phyloP scores from a whole-genome alignment of 2,329 filamentous ascomycete species.

The Ramichloridium luteum region DNA sequence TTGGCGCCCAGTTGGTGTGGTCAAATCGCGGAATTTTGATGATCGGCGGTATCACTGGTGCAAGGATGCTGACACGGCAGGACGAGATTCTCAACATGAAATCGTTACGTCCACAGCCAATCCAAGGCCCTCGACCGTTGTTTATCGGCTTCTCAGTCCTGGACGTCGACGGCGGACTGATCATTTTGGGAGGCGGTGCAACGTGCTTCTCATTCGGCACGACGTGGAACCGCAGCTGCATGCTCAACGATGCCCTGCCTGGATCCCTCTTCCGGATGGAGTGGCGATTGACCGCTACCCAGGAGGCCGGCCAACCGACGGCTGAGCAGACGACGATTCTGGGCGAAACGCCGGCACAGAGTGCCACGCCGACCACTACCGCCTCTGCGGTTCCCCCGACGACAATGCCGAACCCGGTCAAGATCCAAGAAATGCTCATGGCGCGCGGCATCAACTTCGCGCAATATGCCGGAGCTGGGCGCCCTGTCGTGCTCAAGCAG shows the following conservation, averaged over 20 bases:
- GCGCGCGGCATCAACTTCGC: conserved; percentile 46
- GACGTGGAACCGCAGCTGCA: conserved; percentile 58
- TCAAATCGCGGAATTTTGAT: conserved; percentile 37
- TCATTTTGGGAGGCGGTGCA: conserved; percentile 67
- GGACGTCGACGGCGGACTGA: conserved; percentile 36
- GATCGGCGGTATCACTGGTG: conserved; percentile 40
- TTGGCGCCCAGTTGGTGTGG: conserved; percentile 41
- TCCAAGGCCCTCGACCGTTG: conserved; percentile 45
- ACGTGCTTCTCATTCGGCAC: conserved; percentile 87
- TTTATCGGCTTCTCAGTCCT: conserved; percentile 56
- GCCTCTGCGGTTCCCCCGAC: neutral
- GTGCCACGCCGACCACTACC: neutral
- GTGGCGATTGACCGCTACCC: conserved; percentile 18
- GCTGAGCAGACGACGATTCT: conserved; percentile 9
- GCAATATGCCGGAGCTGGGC: conserved; percentile 43
- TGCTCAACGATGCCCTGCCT: conserved; percentile 17
- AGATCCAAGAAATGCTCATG: conserved; percentile 43
- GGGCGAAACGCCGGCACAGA: conserved; percentile 4
- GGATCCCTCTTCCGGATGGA: conserved; percentile 14
- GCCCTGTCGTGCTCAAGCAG: conserved; percentile 53
- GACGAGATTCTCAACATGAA: conserved; percentile 42
- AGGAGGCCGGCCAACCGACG: conserved; percentile 12
- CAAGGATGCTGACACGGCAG: conserved; percentile 32
- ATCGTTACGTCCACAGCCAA: conserved; percentile 18
- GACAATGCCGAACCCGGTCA: conserved; percentile 11